These are phyloP conservation scores for Beauveria pseudobassiana DNA, from an alignment of 2,329 filamentous ascomycete species.

Conservation along the genomic window DNA sequence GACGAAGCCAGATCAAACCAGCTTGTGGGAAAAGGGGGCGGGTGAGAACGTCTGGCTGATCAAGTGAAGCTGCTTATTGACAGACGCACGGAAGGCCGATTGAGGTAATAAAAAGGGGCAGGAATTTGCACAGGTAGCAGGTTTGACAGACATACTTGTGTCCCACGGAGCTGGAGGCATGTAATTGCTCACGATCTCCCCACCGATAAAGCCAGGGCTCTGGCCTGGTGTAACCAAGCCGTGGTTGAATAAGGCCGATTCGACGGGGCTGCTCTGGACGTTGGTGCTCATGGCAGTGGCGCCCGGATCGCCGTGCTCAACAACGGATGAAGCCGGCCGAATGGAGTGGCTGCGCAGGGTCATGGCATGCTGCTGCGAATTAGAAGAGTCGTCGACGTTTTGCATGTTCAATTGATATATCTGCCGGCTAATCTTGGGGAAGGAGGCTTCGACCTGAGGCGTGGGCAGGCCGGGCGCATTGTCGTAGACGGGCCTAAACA, in stretches of 20 bases:
- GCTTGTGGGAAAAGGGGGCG: not conserved
- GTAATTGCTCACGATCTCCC: not conserved
- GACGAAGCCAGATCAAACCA: not conserved
- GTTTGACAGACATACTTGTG: not conserved
- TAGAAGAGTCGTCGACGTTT: not conserved
- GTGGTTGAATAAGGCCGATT: not conserved
- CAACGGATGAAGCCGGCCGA: not conserved
- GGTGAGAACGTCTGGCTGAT: not conserved
- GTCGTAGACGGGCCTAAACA: not conserved
- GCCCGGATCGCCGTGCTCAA: not conserved
- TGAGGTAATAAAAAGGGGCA: not conserved
- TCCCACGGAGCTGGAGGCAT: not conserved
- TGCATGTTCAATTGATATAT: not conserved
- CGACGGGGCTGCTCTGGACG: not conserved
- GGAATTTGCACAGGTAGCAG: not conserved
- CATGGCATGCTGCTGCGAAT: not conserved
- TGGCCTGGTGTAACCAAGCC: not conserved
- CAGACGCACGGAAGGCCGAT: not conserved
- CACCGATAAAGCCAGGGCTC: not conserved
- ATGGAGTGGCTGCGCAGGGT: not conserved
- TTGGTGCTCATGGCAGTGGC: not conserved
- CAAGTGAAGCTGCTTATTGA: not conserved
- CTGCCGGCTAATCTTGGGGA: not conserved
- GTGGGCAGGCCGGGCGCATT: not conserved
- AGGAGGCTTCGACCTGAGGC: not conserved